Evolutionary conservation across 2,329 filamentous ascomycete species (phyloP).

Genomic region (Epichloe typhina): DNA sequence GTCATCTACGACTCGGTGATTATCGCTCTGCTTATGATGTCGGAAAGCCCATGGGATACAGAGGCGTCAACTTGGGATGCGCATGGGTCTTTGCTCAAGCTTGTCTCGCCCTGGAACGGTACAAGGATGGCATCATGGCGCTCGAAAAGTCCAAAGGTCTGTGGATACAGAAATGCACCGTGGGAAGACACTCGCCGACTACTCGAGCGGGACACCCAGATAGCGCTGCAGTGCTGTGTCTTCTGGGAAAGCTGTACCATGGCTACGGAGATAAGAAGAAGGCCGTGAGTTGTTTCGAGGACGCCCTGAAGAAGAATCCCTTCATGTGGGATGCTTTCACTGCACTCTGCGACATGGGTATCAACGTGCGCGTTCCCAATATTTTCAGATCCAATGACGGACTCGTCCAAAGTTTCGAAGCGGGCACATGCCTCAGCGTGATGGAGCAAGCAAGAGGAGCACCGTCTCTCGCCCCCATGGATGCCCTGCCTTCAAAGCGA

Average conservation of each 20-base stretch:
- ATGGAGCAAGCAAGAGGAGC: slow-evolving; percentile 24
- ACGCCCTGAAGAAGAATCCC: slow-evolving; percentile 77
- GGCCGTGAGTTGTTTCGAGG: slow-evolving; percentile 76
- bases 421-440: slow-evolving; percentile 12
- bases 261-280: slow-evolving; percentile 72
- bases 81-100: slow-evolving; percentile 85
- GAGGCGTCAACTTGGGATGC: slow-evolving; percentile 70
- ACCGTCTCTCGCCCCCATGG: slow-evolving; percentile 15
- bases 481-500: slow-evolving; percentile 30
- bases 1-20: slow-evolving; percentile 71
- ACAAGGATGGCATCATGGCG: slow-evolving; percentile 68
- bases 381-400: slow-evolving; percentile 65
- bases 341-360: slow-evolving; percentile 75
- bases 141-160: slow-evolving; percentile 68
- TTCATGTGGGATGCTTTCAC: slow-evolving; percentile 98
- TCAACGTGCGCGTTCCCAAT: slow-evolving; percentile 67
- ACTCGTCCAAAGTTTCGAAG: slow-evolving; percentile 35
- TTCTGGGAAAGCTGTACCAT: slow-evolving; percentile 78
- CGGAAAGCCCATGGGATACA: slow-evolving; percentile 56
- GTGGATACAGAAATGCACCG: slow-evolving; percentile 63
- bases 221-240: slow-evolving; percentile 66
- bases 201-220: slow-evolving; percentile 66
- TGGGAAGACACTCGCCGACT: slow-evolving; percentile 73
- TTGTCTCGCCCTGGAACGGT: slow-evolving; percentile 65
- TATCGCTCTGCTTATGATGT: slow-evolving; percentile 76